Base-by-base conservation (phyloP, 106 monocot genomes). In the Allium sativum region DNA sequence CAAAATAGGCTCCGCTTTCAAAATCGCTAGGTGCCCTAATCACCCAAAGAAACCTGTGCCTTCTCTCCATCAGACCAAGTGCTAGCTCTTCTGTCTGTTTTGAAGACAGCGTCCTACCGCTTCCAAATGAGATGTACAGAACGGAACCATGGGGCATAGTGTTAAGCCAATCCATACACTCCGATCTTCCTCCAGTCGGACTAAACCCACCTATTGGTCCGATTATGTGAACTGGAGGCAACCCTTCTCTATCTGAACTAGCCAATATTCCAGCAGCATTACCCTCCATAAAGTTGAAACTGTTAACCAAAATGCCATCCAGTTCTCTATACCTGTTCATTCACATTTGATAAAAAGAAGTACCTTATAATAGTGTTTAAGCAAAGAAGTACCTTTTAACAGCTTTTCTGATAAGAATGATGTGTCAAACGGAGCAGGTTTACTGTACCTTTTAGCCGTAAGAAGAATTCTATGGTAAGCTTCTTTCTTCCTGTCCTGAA, bases 21-120 rank as follows among this genome's bases (percentile, higher is more conserved):
- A 12, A 42, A 18, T 72, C 74, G 63, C 45, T 52, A 0, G 67
- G 89, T 40, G 42, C 56, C 9, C 66, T 56, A 14, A 74, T 53
- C 7, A 77, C 90, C 90, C 90, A 85, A 3, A 90, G 58, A 65
- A 90, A 85, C 44, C 81, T 40, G 17, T 74, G 66, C 57, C 59
- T 60, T 59, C 82, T 82, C 54, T 17, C 13, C 74, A 85, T 82
- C 59, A 90, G 43, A 10, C 84, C 90, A 3, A 66, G 19, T 0
- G 85, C 82, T 17, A 90, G 62, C 69, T 85, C 90, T 6, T 2
- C 15, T 21, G 65, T 16, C 53, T 90, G 85, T 43, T 71, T 64
- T 10, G 11, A 7, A 6, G 82, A 72, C 9, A 85, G 79, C 10
- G 68, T 73, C 15, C 82, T 84, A 0, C 66, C 79, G 59, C 82